phyloP scores from a whole-genome alignment of 768 basidiomycete genomes.

The Boletus insuetus region DNA sequence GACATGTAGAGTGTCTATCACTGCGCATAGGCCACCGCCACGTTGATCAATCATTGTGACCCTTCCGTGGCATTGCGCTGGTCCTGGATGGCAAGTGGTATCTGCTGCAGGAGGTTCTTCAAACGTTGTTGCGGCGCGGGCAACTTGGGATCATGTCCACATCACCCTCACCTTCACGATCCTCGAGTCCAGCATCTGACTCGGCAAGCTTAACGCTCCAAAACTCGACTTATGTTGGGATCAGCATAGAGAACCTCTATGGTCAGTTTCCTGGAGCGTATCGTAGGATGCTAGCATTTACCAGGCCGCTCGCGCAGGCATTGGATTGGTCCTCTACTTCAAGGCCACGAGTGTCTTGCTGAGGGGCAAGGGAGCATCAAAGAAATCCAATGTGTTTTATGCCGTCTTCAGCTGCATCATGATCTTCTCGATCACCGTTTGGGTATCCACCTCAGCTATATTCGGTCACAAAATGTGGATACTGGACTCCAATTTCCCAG shows the following conservation, averaged over 20 bases:
- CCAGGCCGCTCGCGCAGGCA: conserved; percentile 5
- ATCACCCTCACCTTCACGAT: no score
- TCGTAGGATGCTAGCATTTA: not conserved
- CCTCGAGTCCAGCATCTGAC: no score
- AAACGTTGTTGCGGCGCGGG: no score
- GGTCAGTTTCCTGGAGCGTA: conserved; percentile 7
- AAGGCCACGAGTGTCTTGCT: conserved; percentile 17
- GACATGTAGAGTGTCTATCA: no score
- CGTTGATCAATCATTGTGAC: no score
- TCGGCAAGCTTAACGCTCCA: no score
- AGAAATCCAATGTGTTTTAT: conserved; percentile 13
- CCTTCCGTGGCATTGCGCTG: no score
- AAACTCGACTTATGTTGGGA: conserved; percentile 11
- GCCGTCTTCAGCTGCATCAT: conserved; percentile 24
- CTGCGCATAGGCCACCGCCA: no score
- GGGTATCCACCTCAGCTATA: conserved; percentile 14
- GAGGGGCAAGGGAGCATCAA: not conserved
- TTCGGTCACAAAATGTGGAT: conserved; percentile 38
- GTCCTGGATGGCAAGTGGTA: no score
- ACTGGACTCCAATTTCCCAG: conserved; percentile 29
- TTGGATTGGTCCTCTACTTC: conserved; percentile 24
- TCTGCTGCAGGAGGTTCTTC: no score
- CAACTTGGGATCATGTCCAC: no score
- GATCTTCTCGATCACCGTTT: conserved; percentile 31
- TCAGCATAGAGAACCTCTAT: conserved; percentile 19